phyloP scores from a whole-genome alignment of 129 eudicot genomes.

The Tagetes patula region DNA sequence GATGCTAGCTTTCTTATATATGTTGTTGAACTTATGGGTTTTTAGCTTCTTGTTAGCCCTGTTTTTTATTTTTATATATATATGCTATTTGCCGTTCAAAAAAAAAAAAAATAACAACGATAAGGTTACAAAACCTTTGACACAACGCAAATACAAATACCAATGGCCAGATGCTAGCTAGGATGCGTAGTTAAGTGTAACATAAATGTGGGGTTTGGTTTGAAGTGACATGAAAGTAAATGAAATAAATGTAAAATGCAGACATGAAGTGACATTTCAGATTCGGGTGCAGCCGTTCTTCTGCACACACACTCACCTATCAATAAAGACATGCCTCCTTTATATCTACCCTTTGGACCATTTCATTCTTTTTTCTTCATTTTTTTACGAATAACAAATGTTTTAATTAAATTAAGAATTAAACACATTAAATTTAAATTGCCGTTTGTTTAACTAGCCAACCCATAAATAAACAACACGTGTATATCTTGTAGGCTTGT shows the following conservation, averaged over 20 bases:
- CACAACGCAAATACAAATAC: too few species aligned
- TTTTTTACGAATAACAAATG: background rate
- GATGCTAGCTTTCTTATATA: too few species aligned
- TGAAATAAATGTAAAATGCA: constrained; percentile 46
- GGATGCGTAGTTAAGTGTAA: background rate
- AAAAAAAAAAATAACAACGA: too few species aligned
- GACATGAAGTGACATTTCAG: constrained; percentile 72
- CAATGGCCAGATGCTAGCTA: too few species aligned
- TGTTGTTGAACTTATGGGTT: too few species aligned
- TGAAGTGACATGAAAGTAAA: constrained; percentile 51
- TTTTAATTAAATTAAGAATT: too few species aligned
- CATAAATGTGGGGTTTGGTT: constrained; percentile 25
- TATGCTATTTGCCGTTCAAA: too few species aligned
- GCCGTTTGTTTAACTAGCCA: background rate
- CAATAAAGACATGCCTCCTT: constrained; percentile 32
- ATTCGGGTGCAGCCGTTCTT: constrained; percentile 50
- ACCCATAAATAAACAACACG: too few species aligned
- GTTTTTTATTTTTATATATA: too few species aligned
- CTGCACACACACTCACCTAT: constrained; percentile 33
- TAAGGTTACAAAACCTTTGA: too few species aligned
- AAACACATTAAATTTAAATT: background rate
- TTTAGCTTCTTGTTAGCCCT: too few species aligned
- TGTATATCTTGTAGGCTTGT: too few species aligned
- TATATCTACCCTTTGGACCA: background rate
- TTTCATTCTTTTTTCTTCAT: background rate